These are phyloP conservation scores for Podaxis sp. DNA, from an alignment of 768 basidiomycete species.

Conservation along the genomic window DNA sequence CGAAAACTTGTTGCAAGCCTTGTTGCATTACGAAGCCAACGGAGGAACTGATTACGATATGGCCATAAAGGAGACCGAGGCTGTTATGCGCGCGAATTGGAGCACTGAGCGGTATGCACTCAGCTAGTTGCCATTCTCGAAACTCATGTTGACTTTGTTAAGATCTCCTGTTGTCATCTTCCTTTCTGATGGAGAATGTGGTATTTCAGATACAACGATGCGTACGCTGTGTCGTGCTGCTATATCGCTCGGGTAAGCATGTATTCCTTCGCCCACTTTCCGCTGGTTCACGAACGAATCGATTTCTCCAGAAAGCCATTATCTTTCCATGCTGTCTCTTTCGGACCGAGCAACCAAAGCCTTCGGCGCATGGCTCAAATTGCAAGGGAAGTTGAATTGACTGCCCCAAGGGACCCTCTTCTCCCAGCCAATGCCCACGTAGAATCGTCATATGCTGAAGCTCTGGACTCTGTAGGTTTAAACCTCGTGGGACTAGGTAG, in stretches of 20 bases:
- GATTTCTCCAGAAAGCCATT: constrained; percentile 42
- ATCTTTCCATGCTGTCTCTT: constrained; percentile 60
- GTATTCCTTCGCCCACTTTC: not conserved
- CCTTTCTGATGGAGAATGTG: constrained; percentile 55
- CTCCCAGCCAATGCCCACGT: constrained; percentile 19
- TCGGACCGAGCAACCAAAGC: constrained; percentile 32
- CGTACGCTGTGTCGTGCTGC: constrained; percentile 41
- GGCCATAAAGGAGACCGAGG: constrained; percentile 36
- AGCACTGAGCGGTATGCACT: constrained; percentile 43
- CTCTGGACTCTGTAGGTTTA: constrained; percentile 48
- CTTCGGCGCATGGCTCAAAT: constrained; percentile 52
- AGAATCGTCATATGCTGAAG: constrained; percentile 46
- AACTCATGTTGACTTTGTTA: not conserved
- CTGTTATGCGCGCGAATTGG: constrained; percentile 45
- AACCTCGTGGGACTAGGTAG: not conserved
- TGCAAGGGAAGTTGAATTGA: constrained; percentile 44
- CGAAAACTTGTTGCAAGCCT: constrained; percentile 35
- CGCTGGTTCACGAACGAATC: not conserved
- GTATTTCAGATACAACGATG: constrained; percentile 35
- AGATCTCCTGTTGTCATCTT: constrained; percentile 55
- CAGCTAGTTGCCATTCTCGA: not conserved
- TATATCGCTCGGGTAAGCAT: constrained; percentile 38
- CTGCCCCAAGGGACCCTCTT: constrained; percentile 28
- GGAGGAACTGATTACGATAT: constrained; percentile 43
- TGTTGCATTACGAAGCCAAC: constrained; percentile 29